Percentiles rank a stretch among this genome's conserved stretches.
Conservation (phyloP, 2,329 filamentous ascomycete genomes). For the Cadophora sp. region DNA sequence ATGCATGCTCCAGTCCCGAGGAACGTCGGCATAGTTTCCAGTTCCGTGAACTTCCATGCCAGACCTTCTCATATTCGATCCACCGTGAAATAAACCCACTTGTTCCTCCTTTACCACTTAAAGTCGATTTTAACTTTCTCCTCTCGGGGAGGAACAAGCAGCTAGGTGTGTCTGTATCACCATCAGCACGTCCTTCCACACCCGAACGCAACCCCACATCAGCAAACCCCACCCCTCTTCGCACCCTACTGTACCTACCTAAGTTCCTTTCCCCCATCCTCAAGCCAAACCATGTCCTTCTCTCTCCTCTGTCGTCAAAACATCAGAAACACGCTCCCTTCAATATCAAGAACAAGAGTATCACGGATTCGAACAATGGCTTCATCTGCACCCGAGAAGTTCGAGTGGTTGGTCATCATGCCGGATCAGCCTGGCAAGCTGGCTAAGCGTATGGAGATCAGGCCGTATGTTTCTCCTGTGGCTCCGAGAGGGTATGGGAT, state of each 20-base stretch:
- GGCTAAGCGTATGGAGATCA: slow-evolving; percentile 67
- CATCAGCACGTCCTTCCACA: background rate
- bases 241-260: background rate
- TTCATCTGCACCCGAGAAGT: slow-evolving; percentile 47
- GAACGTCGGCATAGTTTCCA: no score
- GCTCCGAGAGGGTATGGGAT: background rate
- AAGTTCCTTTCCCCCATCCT: background rate
- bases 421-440: slow-evolving; percentile 68
- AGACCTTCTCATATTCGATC: background rate
- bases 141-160: slow-evolving; percentile 2
- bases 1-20: no score
- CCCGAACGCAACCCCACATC: no score
- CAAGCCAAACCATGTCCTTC: slow-evolving; percentile 19
- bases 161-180: slow-evolving; percentile 13
- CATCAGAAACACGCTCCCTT: slow-evolving; percentile 1
- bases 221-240: background rate
- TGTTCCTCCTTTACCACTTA: background rate
- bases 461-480: slow-evolving; percentile 55
- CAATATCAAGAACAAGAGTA: slow-evolving; percentile 6
- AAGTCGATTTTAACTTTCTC: background rate
- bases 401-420: slow-evolving; percentile 73
- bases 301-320: slow-evolving; percentile 15
- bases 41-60: background rate
- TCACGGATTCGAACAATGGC: slow-evolving; percentile 20
- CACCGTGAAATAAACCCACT: background rate